phyloP scores from a whole-genome alignment of 2,329 filamentous ascomycete species.

The Aspergillus tamarii region DNA sequence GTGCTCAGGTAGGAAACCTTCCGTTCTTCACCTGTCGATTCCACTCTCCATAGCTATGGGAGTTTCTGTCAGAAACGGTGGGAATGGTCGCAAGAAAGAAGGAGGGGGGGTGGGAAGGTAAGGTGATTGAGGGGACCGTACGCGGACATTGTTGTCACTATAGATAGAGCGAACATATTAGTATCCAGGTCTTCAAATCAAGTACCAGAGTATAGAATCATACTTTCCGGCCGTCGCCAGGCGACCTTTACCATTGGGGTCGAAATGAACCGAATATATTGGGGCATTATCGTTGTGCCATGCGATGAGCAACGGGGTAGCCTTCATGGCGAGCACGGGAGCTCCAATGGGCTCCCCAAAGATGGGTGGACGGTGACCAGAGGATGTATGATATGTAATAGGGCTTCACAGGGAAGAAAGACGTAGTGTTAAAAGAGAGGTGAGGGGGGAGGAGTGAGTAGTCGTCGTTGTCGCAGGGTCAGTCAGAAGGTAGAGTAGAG shows the following conservation, averaged over 20 bases:
- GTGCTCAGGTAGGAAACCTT: conserved; percentile 92
- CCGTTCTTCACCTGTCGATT: conserved; percentile 79
- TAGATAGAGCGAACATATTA: conserved; percentile 9
- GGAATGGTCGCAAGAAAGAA: conserved; percentile 8
- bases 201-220: conserved; percentile 15
- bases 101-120: conserved; percentile 20
- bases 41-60: conserved; percentile 83
- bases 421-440: neutral
- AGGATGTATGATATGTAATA: neutral
- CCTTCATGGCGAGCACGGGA: conserved; percentile 72
- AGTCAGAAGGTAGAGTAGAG: neutral
- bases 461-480: neutral
- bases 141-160: conserved; percentile 88
- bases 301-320: conserved; percentile 92
- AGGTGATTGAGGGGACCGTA: conserved; percentile 51
- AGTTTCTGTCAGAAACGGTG: conserved; percentile 40
- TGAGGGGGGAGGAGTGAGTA: neutral
- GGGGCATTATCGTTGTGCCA: conserved; percentile 98
- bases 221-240: conserved; percentile 87
- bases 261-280: conserved; percentile 97
- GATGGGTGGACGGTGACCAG: neutral
- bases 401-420: neutral
- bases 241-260: conserved; percentile 86
- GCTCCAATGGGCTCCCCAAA: conserved; percentile 29
- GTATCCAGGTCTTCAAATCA: conserved; percentile 15